phyloP scores from a whole-genome alignment of 2,329 filamentous ascomycete species.

The Aureobasidium lini region DNA sequence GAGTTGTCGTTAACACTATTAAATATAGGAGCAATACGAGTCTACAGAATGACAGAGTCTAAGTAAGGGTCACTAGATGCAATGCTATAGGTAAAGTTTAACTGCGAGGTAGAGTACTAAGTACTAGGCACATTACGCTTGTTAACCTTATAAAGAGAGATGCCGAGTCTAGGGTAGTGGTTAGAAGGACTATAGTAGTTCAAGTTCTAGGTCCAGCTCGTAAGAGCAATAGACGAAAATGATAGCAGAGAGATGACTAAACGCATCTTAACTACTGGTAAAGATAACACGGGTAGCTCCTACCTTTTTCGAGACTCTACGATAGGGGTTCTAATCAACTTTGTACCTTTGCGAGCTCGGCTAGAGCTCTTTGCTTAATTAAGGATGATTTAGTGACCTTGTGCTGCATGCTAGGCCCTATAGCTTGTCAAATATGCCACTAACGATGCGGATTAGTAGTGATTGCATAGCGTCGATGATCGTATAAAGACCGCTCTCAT shows the following conservation, averaged over 20 bases:
- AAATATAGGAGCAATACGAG: constrained; percentile 31
- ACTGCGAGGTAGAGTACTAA: constrained; percentile 37
- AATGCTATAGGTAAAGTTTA: constrained; percentile 58
- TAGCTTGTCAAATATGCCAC: not conserved
- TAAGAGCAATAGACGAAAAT: constrained; percentile 20
- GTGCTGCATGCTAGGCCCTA: not conserved
- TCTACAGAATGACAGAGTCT: constrained; percentile 36
- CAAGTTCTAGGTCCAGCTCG: constrained; percentile 43
- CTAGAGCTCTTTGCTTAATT: not conserved
- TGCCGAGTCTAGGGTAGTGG: constrained; percentile 55
- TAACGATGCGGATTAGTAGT: not conserved
- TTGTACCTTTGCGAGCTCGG: not conserved
- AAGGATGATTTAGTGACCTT: not conserved
- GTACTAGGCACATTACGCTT: constrained; percentile 45
- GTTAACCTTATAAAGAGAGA: constrained; percentile 56
- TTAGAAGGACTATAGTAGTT: constrained; percentile 62
- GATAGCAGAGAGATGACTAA: constrained; percentile 17
- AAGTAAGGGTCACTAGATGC: constrained; percentile 40
- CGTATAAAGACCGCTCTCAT: too few relatives aligned
- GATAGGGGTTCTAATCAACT: not conserved
- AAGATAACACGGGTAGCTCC: not conserved
- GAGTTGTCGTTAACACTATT: constrained; percentile 36
- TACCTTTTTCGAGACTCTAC: not conserved
- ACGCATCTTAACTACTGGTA: not conserved
- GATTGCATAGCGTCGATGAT: too few relatives aligned